Conservation (phyloP, 345 rosid species). For the Firmiana major region DNA sequence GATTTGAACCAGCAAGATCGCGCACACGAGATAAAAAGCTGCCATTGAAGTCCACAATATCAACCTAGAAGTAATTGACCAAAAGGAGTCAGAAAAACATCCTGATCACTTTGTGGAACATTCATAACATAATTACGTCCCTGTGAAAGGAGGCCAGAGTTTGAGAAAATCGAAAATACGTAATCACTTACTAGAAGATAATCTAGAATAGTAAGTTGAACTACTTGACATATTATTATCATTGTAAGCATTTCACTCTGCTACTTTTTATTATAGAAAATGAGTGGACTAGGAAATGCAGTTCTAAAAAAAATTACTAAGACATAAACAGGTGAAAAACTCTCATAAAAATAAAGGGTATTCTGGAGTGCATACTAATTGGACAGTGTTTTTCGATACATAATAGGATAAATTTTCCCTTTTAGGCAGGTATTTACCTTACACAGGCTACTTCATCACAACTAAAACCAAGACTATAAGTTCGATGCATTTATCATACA, state of each 20-base stretch:
- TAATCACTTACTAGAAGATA: not conserved
- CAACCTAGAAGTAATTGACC: constrained; percentile 56
- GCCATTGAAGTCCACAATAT: constrained; percentile 93
- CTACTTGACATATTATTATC: not conserved
- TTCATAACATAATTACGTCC: not conserved
- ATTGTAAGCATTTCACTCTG: not conserved
- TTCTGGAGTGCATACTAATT: not conserved
- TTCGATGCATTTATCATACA: not conserved
- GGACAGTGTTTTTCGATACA: not conserved
- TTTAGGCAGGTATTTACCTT: not conserved
- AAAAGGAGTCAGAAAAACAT: constrained; percentile 4
- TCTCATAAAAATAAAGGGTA: not conserved
- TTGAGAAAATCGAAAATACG: not conserved
- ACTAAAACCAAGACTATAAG: not conserved
- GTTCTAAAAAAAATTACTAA: not conserved
- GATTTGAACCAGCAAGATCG: constrained; percentile 90
- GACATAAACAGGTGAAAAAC: not conserved
- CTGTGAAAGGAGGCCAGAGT: not conserved
- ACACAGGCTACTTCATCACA: not conserved
- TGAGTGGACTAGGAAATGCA: not conserved
- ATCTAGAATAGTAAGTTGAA: not conserved
- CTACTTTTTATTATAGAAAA: not conserved
- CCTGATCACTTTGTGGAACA: not conserved
- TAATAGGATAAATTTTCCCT: not conserved
- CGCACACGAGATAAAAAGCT: constrained; percentile 89